Evolutionary conservation across 768 basidiomycete genomes (phyloP).

Genomic region (Pulveroboletus frians): DNA sequence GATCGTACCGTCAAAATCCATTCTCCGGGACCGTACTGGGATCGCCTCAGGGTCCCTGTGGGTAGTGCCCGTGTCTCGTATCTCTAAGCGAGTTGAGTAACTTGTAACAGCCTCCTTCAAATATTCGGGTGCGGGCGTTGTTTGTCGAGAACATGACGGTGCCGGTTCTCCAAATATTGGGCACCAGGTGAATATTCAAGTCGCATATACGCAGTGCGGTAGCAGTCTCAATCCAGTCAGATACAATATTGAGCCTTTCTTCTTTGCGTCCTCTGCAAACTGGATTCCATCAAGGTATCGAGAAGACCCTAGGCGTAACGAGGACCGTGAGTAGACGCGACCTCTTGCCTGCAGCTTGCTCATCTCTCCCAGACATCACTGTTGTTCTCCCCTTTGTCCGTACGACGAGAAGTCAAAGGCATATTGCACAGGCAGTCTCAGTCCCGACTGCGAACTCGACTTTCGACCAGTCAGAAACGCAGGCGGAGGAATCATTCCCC

Average conservation of each 20-base stretch:
- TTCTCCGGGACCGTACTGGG: conserved; percentile 32
- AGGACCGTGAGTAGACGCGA: conserved; percentile 45
- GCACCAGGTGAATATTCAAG: conserved; percentile 40
- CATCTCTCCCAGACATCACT: conserved; percentile 44
- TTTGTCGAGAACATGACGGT: conserved; percentile 51
- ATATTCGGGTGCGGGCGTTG: conserved; percentile 43
- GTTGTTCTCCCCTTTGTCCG: conserved; percentile 52
- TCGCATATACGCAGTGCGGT: neutral
- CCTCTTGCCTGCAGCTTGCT: conserved; percentile 23
- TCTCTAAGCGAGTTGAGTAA: neutral
- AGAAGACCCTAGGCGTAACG: conserved; percentile 38
- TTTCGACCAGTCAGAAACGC: neutral
- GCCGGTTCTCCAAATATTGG: conserved; percentile 51
- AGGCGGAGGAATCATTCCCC: conserved; percentile 1
- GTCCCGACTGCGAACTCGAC: conserved; percentile 5
- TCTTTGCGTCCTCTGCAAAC: conserved; percentile 56
- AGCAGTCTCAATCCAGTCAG: conserved; percentile 21
- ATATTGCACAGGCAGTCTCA: conserved; percentile 11
- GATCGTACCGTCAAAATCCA: conserved; percentile 4
- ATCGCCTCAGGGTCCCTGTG: conserved; percentile 28
- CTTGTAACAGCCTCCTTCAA: conserved; percentile 24
- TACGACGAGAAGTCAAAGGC: conserved; percentile 29
- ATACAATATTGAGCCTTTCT: conserved; percentile 60
- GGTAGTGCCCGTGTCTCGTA: conserved; percentile 7
- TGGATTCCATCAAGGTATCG: conserved; percentile 67